A percentile compares a stretch with the other conserved stretches of the same genome.
Evolutionary conservation across 768 basidiomycete genomes (phyloP).

Genomic region (Tulasnella sp.): DNA sequence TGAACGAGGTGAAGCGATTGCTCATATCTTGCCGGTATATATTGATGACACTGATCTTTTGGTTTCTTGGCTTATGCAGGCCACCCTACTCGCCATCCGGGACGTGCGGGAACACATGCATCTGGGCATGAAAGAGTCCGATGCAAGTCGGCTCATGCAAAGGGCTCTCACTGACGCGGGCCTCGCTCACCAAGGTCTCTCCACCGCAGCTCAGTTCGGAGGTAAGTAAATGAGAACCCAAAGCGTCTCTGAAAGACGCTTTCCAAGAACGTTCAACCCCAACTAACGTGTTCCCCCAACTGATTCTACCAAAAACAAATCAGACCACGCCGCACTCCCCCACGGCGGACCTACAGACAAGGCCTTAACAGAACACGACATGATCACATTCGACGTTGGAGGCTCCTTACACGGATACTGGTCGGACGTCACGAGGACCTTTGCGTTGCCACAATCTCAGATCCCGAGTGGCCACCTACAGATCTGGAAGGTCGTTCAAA

Average conservation of each 20-base stretch:
- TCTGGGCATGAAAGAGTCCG: conserved; percentile 67
- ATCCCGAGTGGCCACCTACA: conserved; percentile 42
- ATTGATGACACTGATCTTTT: too few species aligned
- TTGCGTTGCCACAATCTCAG: conserved; percentile 46
- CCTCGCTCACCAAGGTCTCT: conserved; percentile 43
- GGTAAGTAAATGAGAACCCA: conserved; percentile 43
- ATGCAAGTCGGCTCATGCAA: conserved; percentile 47
- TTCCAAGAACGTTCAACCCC: too few species aligned
- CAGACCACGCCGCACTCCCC: conserved; percentile 78
- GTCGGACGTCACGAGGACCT: conserved; percentile 31
- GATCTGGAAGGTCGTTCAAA: conserved; percentile 55
- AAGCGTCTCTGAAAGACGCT: too few species aligned
- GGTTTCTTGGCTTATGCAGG: conserved; percentile 34
- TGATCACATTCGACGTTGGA: conserved; percentile 65
- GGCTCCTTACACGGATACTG: conserved; percentile 59
- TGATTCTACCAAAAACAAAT: background rate
- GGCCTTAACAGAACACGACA: conserved; percentile 41
- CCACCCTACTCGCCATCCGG: conserved; percentile 65
- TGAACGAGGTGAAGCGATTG: conserved; percentile 51
- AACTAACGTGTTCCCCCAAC: background rate
- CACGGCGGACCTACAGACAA: conserved; percentile 73
- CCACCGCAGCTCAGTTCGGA: conserved; percentile 44
- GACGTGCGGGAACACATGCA: conserved; percentile 47
- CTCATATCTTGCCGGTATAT: background rate
- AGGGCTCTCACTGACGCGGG: conserved; percentile 47